Percentiles rank a stretch among this genome's conserved stretches.
phyloP scores from a whole-genome alignment of 1,284 basidiomycete species.

The Kalmanozyma brasiliensis region DNA sequence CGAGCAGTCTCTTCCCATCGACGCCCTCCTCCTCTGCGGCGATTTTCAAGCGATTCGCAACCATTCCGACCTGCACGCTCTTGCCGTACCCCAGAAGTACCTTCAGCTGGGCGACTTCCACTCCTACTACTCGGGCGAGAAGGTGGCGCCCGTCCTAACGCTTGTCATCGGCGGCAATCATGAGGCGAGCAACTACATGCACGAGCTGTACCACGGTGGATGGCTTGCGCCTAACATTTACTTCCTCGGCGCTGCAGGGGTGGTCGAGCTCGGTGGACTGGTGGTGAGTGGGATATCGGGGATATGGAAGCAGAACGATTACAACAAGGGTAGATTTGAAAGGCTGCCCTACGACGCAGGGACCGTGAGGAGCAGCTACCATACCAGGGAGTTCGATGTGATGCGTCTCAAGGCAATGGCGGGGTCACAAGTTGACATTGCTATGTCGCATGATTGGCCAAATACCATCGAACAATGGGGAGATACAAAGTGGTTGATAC shows the following conservation, averaged over 20 bases:
- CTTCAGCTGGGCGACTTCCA: conserved; percentile 76
- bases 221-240: conserved; percentile 95
- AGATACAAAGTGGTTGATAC: conserved; percentile 76
- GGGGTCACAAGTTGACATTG: conserved; percentile 73
- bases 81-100: conserved; percentile 92
- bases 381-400: conserved; percentile 87
- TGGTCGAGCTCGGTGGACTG: conserved; percentile 81
- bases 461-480: conserved; percentile 85
- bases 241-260: conserved; percentile 91
- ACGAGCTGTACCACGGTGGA: conserved; percentile 79
- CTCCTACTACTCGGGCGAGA: conserved; percentile 87
- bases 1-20: conserved; percentile 76
- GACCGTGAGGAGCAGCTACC: conserved; percentile 86
- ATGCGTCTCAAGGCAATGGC: conserved; percentile 81
- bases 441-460: conserved; percentile 98
- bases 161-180: conserved; percentile 98
- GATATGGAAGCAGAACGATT: conserved; percentile 88
- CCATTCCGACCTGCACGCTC: conserved; percentile 82
- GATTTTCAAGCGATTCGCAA: conserved; percentile 94
- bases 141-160: conserved; percentile 84
- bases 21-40: conserved; percentile 85
- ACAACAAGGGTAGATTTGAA: conserved; percentile 72
- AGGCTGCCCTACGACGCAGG: conserved; percentile 76
- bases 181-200: conserved; percentile 95
- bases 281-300: conserved; percentile 90